A percentile compares a stretch with the other conserved stretches of the same genome.
Evolutionary conservation across 1,284 basidiomycete genomes (phyloP).

Genomic region (Neolentinus lepideus): DNA sequence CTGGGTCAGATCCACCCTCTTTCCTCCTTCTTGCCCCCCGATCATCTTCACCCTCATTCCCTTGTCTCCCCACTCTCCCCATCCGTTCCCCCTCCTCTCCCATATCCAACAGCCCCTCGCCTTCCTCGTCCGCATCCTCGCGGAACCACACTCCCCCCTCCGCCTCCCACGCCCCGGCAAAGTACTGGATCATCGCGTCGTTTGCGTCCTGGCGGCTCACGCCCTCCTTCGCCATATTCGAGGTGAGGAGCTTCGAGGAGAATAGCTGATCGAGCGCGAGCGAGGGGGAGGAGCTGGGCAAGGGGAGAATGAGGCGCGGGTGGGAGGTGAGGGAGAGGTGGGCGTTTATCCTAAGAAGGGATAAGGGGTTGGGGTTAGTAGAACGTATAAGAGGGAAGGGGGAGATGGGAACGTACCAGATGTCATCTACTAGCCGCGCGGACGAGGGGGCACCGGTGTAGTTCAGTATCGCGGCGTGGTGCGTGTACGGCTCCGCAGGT

Average conservation of each 20-base stretch:
- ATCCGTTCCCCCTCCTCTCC: no score
- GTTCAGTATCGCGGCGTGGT: not conserved
- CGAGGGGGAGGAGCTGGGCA: not conserved
- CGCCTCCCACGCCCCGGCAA: not conserved
- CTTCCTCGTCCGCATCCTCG: not conserved
- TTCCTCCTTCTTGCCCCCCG: not conserved
- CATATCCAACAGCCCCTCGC: no score
- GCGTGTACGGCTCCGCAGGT: not conserved
- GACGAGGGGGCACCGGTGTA: not conserved
- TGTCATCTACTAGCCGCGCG: not conserved
- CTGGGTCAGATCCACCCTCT: not conserved
- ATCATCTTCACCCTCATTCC: no score
- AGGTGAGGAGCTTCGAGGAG: not conserved
- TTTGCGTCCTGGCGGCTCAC: not conserved
- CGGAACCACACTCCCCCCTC: constrained; percentile 1
- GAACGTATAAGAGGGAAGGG: not conserved
- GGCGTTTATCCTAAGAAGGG: not conserved
- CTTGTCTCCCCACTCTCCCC: no score
- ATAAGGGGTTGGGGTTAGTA: not conserved
- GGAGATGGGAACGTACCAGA: not conserved
- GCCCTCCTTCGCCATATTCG: not conserved
- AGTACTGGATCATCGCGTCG: not conserved
- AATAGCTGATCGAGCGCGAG: not conserved
- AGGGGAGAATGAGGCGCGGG: not conserved
- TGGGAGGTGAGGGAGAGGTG: not conserved